A percentile compares a stretch with the other conserved stretches of the same genome.
phyloP scores from a whole-genome alignment of 2,329 filamentous ascomycete genomes.

The Pestalotiopsis fici region DNA sequence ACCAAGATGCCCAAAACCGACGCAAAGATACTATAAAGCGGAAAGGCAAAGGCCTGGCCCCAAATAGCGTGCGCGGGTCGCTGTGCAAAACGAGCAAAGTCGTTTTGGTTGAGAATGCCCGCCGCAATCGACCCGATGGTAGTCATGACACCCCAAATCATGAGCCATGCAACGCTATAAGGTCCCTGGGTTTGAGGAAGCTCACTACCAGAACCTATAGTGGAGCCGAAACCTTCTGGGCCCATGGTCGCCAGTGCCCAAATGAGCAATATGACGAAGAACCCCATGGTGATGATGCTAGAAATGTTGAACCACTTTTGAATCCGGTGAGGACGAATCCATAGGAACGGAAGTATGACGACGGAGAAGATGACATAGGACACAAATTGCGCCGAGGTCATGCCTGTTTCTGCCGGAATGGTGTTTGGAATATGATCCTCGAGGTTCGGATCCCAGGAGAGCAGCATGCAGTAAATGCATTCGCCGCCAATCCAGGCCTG shows the following conservation, averaged over 20 bases:
- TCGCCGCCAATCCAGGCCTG: slow-evolving; percentile 31
- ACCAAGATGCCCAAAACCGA: slow-evolving; percentile 29
- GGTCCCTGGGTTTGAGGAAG: background rate
- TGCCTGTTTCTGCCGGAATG: slow-evolving; percentile 20
- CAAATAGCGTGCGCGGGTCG: slow-evolving; percentile 22
- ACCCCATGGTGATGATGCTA: slow-evolving; percentile 13
- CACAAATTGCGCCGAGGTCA: slow-evolving; percentile 16
- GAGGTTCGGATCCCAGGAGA: slow-evolving; percentile 10
- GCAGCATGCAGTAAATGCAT: slow-evolving; percentile 18
- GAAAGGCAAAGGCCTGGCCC: slow-evolving; percentile 23
- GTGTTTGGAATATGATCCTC: slow-evolving; percentile 28
- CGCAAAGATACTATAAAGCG: slow-evolving; percentile 20
- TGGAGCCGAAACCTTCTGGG: slow-evolving; percentile 14
- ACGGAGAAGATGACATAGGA: slow-evolving; percentile 17
- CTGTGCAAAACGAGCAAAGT: slow-evolving; percentile 29
- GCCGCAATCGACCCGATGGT: slow-evolving; percentile 31
- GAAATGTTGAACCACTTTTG: slow-evolving; percentile 11
- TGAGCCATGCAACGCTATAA: slow-evolving; percentile 19
- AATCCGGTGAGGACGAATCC: slow-evolving; percentile 13
- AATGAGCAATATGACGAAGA: slow-evolving; percentile 13
- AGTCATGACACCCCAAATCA: slow-evolving; percentile 27
- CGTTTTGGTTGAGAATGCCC: slow-evolving; percentile 31
- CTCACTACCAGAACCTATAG: slow-evolving; percentile 13
- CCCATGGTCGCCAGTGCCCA: slow-evolving; percentile 17
- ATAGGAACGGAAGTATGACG: slow-evolving; percentile 13